These are phyloP conservation scores for Nidularia pulvinata DNA, from an alignment of 768 basidiomycete species.

Conservation along the genomic window DNA sequence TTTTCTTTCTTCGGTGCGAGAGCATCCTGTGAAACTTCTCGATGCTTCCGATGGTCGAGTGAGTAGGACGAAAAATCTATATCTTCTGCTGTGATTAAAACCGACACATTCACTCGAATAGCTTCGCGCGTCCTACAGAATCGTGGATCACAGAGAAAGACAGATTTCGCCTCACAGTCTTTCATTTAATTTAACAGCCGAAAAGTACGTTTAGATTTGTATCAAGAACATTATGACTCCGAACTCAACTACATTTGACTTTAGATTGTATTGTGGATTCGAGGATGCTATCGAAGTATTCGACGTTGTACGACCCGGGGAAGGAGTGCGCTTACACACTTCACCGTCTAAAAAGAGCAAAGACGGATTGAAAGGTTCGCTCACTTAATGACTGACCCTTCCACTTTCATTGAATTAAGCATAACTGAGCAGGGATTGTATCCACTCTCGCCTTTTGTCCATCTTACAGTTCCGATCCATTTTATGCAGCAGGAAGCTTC, in stretches of 20 bases:
- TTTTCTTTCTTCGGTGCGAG: conserved; percentile 82
- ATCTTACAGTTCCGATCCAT: conserved; percentile 48
- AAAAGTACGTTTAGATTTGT: conserved; percentile 48
- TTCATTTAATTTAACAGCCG: conserved; percentile 68
- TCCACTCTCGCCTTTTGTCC: conserved; percentile 82
- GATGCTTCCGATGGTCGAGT: conserved; percentile 82
- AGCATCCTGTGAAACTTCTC: conserved; percentile 82
- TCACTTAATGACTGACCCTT: neutral
- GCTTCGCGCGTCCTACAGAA: conserved; percentile 90
- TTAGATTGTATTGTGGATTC: conserved; percentile 85
- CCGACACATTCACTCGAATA: conserved; percentile 19
- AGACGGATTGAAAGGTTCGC: conserved; percentile 83
- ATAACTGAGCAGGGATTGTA: conserved; percentile 66
- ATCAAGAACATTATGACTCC: neutral
- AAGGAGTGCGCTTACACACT: conserved; percentile 69
- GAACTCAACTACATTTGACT: neutral
- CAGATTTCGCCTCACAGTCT: conserved; percentile 86
- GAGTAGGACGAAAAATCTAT: conserved; percentile 10
- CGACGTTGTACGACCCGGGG: conserved; percentile 72
- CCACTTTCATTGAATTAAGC: neutral
- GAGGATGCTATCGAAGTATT: conserved; percentile 88
- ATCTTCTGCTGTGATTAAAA: no score
- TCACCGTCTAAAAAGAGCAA: conserved; percentile 76
- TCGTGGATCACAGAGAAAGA: conserved; percentile 93
- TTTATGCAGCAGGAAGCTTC: conserved; percentile 83